Evolutionary conservation across 1,284 basidiomycete species (phyloP).

Genomic region (Schizopora paradoxa): DNA sequence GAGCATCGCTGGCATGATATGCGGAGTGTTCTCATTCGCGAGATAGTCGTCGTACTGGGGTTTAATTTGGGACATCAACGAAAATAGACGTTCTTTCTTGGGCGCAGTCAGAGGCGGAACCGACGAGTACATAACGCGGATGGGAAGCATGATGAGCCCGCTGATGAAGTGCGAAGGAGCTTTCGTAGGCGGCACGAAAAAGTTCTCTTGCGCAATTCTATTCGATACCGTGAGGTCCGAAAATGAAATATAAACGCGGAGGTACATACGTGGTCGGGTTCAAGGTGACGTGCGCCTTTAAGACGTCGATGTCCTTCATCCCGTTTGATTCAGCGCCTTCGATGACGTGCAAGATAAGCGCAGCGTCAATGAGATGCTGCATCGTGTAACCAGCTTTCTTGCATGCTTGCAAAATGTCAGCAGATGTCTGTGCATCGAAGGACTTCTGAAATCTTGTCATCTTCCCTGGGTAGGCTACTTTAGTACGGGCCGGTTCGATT

Average conservation of each 20-base stretch:
- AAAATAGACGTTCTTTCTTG: not conserved
- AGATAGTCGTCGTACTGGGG: not conserved
- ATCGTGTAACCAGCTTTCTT: not conserved
- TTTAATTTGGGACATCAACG: not conserved
- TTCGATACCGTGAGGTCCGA: not conserved
- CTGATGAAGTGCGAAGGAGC: slow-evolving; percentile 1
- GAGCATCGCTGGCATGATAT: not conserved
- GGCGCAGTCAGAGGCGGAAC: not conserved
- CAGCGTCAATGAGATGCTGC: not conserved
- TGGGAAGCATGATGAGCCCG: not conserved
- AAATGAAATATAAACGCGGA: too few relatives aligned
- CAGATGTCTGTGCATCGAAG: not conserved
- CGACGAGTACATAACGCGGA: too few relatives aligned
- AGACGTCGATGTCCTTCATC: not conserved
- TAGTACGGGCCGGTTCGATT: not conserved
- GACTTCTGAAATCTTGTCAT: not conserved
- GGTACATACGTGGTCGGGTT: not conserved
- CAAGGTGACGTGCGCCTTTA: not conserved
- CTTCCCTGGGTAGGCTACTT: not conserved
- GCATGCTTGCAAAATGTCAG: not conserved
- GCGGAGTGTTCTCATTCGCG: not conserved
- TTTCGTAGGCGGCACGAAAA: slow-evolving; percentile 2
- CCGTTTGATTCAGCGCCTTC: not conserved
- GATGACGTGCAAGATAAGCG: not conserved
- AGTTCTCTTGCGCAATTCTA: slow-evolving; percentile 6